Conservation (phyloP, 164 flowering plant species). For the Hamamelis virginiana region DNA sequence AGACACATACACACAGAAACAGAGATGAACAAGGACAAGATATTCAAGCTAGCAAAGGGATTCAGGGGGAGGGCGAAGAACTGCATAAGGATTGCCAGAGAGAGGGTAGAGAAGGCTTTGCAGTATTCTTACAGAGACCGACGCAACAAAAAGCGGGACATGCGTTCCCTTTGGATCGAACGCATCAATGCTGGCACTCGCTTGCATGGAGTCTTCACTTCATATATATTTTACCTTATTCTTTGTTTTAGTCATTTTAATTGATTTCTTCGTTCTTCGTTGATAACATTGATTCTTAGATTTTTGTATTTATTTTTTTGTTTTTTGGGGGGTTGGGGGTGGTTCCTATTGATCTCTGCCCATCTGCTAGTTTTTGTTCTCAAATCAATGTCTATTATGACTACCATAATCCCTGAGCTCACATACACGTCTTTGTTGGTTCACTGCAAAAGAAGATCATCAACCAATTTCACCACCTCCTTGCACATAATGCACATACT, state of each 20-base stretch:
- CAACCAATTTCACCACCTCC: too few relatives aligned
- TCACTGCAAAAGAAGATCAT: too few relatives aligned
- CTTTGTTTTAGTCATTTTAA: neutral
- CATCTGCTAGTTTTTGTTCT: too few relatives aligned
- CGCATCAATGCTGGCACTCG: conserved; percentile 3
- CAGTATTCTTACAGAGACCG: conserved; percentile 53
- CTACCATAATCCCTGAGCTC: too few relatives aligned
- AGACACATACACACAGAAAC: conserved; percentile 20
- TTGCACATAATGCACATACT: too few relatives aligned
- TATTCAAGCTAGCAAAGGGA: conserved; percentile 83
- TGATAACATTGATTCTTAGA: too few relatives aligned
- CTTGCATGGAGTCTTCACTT: neutral
- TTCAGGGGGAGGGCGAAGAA: conserved; percentile 90
- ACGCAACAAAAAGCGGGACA: conserved; percentile 14
- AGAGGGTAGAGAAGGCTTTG: conserved; percentile 90
- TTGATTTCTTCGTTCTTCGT: neutral
- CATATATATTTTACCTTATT: neutral
- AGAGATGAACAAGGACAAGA: conserved; percentile 70
- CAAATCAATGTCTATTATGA: too few relatives aligned
- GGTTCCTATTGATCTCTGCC: too few relatives aligned
- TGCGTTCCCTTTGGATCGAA: conserved; percentile 83
- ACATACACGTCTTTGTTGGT: too few relatives aligned
- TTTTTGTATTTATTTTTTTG: too few relatives aligned
- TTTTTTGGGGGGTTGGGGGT: too few relatives aligned
- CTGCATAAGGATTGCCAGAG: conserved; percentile 87